Conservation (phyloP, 2,329 filamentous ascomycete genomes). For the Periconia sp. region DNA sequence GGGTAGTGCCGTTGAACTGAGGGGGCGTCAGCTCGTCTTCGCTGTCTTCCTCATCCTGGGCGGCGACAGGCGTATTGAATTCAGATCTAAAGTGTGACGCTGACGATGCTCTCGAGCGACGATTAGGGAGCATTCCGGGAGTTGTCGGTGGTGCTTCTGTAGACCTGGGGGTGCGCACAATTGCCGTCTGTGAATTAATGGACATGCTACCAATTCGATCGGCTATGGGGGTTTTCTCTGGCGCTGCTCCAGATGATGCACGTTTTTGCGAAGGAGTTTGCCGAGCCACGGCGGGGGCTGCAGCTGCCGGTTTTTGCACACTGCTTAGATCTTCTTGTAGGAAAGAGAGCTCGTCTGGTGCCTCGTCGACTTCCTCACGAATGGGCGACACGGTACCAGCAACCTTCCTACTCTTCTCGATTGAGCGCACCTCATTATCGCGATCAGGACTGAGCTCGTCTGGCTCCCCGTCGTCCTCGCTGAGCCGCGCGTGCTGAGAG, state of each 20-base stretch:
- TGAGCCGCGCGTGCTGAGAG: slow-evolving; percentile 19
- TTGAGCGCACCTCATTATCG: slow-evolving; percentile 29
- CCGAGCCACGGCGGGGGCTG: slow-evolving; percentile 13
- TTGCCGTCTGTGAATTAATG: slow-evolving; percentile 17
- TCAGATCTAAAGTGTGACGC: slow-evolving; percentile 16
- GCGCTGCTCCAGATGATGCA: slow-evolving; percentile 1
- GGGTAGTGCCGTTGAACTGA: slow-evolving; percentile 13
- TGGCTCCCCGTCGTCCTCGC: slow-evolving; percentile 27
- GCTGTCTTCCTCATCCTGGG: slow-evolving; percentile 24
- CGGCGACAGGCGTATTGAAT: slow-evolving; percentile 20
- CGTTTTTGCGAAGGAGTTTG: slow-evolving; percentile 19
- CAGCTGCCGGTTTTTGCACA: slow-evolving; percentile 17
- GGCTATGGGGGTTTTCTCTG: slow-evolving; percentile 16
- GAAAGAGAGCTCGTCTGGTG: slow-evolving; percentile 35
- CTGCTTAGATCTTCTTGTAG: slow-evolving; percentile 25
- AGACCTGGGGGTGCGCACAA: slow-evolving; percentile 24
- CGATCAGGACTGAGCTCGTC: slow-evolving; percentile 44
- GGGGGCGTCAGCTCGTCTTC: slow-evolving; percentile 38
- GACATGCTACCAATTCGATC: slow-evolving; percentile 8
- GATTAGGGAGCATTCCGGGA: slow-evolving; percentile 24
- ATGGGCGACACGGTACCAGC: slow-evolving; percentile 29
- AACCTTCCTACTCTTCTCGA: slow-evolving; percentile 35
- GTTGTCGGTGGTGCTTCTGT: slow-evolving; percentile 30
- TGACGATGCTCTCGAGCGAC: slow-evolving; percentile 16
- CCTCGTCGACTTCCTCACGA: slow-evolving; percentile 31